Evolutionary conservation across 768 basidiomycete species (phyloP).

Genomic region (Rhodotorula babjevae): DNA sequence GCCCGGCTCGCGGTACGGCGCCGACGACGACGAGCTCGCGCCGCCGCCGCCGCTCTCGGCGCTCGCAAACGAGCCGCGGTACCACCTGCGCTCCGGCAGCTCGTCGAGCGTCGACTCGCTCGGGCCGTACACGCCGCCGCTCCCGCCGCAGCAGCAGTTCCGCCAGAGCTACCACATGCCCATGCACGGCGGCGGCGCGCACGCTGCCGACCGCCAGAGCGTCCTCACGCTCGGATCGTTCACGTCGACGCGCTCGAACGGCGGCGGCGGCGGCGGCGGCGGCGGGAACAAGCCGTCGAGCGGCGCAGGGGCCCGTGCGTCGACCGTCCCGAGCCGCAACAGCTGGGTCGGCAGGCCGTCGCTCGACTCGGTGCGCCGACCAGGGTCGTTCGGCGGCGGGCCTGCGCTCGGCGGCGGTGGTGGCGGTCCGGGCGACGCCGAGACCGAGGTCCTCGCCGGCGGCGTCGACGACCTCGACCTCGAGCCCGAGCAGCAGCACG

Average conservation of each 20-base stretch:
- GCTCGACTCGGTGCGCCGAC: slow-evolving; percentile 19
- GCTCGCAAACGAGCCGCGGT: slow-evolving; percentile 55
- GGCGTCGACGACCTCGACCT: background rate
- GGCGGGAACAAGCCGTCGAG: too few species aligned
- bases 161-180: slow-evolving; percentile 6
- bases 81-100: slow-evolving; percentile 36
- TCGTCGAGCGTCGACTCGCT: slow-evolving; percentile 39
- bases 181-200: background rate
- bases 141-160: slow-evolving; percentile 5
- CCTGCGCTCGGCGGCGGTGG: background rate
- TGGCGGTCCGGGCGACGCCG: background rate
- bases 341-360: slow-evolving; percentile 12
- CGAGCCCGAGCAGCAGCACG: background rate
- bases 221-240: slow-evolving; percentile 24
- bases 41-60: slow-evolving; percentile 90
- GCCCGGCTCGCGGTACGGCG: too few species aligned
- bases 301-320: background rate
- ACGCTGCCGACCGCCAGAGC: slow-evolving; percentile 23
- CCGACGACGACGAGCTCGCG: slow-evolving; percentile 52
- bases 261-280: too few species aligned
- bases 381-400: background rate
- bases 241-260: slow-evolving; percentile 15
- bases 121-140: slow-evolving; percentile 27
- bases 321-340: slow-evolving; percentile 2
- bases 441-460: slow-evolving; percentile 13